phyloP scores from a whole-genome alignment of 768 basidiomycete genomes.

The Pisolithus tinctorius region DNA sequence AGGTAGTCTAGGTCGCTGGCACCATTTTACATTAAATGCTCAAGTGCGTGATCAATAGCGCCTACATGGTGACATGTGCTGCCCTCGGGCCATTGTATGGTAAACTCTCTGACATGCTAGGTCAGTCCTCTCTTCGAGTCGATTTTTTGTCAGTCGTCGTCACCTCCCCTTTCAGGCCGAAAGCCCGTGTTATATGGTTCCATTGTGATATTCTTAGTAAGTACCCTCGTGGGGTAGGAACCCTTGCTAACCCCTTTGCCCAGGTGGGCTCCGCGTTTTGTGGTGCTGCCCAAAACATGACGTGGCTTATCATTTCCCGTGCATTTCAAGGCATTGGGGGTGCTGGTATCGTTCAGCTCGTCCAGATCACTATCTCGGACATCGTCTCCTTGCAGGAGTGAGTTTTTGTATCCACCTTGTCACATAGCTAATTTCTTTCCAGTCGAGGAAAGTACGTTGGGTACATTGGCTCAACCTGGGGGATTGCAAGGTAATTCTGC shows the following conservation, averaged over 20 bases:
- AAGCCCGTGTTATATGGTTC: constrained; percentile 65
- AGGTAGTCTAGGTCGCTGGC: constrained; percentile 35
- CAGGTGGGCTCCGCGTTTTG: constrained; percentile 79
- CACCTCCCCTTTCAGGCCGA: constrained; percentile 39
- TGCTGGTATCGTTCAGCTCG: constrained; percentile 71
- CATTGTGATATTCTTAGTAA: constrained; percentile 63
- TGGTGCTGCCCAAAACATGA: constrained; percentile 74
- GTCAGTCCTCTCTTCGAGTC: constrained; percentile 9
- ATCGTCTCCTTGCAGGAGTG: constrained; percentile 78
- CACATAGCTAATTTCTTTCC: neutral
- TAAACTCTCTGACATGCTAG: constrained; percentile 61
- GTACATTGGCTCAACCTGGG: constrained; percentile 72
- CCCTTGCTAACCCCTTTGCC: too few species aligned
- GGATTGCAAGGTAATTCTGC: constrained; percentile 41
- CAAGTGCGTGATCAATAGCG: constrained; percentile 31
- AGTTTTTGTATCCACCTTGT: constrained; percentile 13
- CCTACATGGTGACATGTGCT: constrained; percentile 67
- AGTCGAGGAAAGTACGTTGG: constrained; percentile 79
- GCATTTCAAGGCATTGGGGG: constrained; percentile 83
- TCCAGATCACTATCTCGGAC: constrained; percentile 74
- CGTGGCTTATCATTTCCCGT: constrained; percentile 68
- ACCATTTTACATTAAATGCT: neutral
- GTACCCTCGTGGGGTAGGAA: constrained; percentile 6
- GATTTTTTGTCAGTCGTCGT: neutral
- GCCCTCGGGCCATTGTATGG: constrained; percentile 70